A percentile compares a stretch with the other conserved stretches of the same genome.
These are phyloP conservation scores for Arabis alpina DNA, from an alignment of 345 rosid genomes.

Conservation along the genomic window DNA sequence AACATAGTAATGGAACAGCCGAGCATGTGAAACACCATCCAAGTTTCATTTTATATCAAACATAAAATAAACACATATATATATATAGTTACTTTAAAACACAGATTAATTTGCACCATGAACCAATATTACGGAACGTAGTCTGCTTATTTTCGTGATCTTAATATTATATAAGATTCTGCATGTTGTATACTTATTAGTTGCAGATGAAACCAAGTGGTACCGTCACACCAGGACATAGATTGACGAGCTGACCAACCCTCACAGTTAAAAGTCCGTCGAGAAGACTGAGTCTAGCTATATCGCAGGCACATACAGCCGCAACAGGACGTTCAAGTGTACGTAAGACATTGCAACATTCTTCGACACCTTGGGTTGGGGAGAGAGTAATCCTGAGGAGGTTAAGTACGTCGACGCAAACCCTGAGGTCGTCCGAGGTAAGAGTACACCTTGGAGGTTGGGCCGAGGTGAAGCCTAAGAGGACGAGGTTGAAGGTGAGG, in stretches of 20 bases:
- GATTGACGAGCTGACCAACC: background rate
- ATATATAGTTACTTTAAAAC: background rate
- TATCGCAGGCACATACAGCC: conserved; percentile 8
- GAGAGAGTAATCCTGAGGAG: background rate
- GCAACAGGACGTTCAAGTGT: background rate
- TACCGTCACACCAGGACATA: background rate
- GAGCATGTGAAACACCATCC: background rate
- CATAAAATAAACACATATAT: conserved; percentile 1
- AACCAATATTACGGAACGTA: conserved; percentile 5
- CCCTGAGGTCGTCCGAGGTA: background rate
- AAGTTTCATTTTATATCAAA: conserved; percentile 1
- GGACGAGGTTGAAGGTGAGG: conserved; percentile 30
- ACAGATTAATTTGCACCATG: conserved; percentile 15
- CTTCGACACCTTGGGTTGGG: background rate
- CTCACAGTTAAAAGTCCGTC: no score
- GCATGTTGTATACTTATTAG: background rate
- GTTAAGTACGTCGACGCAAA: background rate
- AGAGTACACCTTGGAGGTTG: conserved; percentile 2
- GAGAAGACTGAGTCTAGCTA: background rate
- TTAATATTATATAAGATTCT: background rate
- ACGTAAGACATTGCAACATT: background rate
- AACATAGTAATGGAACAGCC: background rate
- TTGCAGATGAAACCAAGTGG: background rate
- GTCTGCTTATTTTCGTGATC: conserved; percentile 18
- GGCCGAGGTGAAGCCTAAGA: conserved; percentile 25